These are phyloP conservation scores for Camellia sinensis DNA, from an alignment of 148 eudicot species.

Conservation along the genomic window DNA sequence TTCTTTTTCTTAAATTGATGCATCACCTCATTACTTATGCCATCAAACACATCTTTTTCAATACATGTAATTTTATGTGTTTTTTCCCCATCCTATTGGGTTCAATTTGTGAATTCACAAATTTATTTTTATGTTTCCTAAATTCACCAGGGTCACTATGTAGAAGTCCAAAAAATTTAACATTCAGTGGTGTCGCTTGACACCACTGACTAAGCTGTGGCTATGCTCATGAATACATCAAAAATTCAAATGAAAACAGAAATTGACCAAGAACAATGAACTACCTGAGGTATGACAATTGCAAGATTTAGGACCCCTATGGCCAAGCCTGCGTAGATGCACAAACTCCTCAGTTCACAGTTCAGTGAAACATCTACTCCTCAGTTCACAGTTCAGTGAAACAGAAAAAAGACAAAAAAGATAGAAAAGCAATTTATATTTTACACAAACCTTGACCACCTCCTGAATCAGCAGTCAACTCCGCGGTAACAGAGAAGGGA, in stretches of 20 bases:
- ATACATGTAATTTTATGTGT: too few relatives aligned
- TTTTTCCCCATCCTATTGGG: too few relatives aligned
- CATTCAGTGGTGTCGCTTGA: too few relatives aligned
- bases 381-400: constrained; percentile 3
- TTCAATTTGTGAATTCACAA: too few relatives aligned
- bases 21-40: too few relatives aligned
- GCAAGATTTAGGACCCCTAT: constrained; percentile 96
- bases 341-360: constrained; percentile 19
- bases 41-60: too few relatives aligned
- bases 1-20: too few relatives aligned
- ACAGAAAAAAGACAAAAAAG: constrained; percentile 4
- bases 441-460: constrained; percentile 87
- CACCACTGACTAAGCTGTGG: too few relatives aligned
- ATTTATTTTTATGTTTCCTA: too few relatives aligned
- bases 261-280: constrained; percentile 1
- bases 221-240: too few relatives aligned
- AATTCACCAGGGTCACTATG: too few relatives aligned
- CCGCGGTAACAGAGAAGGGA: constrained; percentile 93
- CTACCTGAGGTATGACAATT: constrained; percentile 94
- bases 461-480: constrained; percentile 90
- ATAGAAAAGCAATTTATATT: background rate
- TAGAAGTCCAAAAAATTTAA: too few relatives aligned
- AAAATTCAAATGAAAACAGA: background rate
- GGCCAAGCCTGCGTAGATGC: constrained; percentile 70
- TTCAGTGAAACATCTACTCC: constrained; percentile 1